phyloP scores from a whole-genome alignment of 2,329 filamentous ascomycete genomes.

The Fusarium sp. region DNA sequence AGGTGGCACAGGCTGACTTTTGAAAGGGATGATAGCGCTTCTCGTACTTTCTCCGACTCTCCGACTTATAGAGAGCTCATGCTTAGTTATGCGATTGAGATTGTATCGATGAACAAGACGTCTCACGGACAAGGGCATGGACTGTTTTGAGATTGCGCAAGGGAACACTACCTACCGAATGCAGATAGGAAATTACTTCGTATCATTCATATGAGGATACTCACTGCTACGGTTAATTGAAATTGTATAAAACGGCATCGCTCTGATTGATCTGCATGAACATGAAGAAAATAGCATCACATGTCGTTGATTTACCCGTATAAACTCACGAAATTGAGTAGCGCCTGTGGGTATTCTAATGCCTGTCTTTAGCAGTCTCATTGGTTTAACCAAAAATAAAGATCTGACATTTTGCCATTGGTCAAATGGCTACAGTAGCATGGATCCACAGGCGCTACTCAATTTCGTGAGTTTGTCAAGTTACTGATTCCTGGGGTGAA shows the following conservation, averaged over 20 bases:
- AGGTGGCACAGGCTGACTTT: not conserved
- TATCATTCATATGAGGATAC: not conserved
- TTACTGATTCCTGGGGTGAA: not conserved
- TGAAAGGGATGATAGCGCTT: not conserved
- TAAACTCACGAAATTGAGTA: no score
- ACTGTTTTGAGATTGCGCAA: not conserved
- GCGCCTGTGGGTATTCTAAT: no score
- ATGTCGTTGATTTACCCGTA: conserved; percentile 11
- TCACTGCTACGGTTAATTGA: not conserved
- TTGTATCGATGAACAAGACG: not conserved
- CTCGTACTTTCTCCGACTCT: not conserved
- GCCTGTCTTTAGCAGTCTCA: no score
- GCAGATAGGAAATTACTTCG: conserved; percentile 1
- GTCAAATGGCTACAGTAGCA: no score
- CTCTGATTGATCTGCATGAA: not conserved
- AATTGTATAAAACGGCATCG: not conserved
- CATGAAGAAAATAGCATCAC: not conserved
- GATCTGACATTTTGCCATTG: no score
- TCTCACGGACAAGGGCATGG: not conserved
- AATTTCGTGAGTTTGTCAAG: not conserved
- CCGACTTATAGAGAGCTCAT: not conserved
- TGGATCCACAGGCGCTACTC: no score
- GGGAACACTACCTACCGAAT: not conserved
- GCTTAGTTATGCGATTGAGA: not conserved
- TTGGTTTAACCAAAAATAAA: no score